phyloP scores from a whole-genome alignment of 176 grass and related monocot species.

The Triticum dicoccoides region DNA sequence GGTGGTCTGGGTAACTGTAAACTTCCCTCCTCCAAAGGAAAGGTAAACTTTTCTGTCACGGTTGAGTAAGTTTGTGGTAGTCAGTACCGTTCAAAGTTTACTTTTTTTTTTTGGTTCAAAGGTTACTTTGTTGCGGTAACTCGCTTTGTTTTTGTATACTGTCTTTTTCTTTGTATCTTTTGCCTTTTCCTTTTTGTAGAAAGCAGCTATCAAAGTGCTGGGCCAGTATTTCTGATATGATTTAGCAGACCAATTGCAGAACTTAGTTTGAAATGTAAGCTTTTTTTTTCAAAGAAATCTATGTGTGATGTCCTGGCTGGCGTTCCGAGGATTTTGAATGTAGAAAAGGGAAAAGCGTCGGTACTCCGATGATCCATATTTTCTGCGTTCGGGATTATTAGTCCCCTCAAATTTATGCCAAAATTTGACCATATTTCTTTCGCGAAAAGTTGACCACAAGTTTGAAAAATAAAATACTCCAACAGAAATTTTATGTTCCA shows the following conservation, averaged over 20 bases:
- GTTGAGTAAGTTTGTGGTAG: neutral
- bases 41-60: neutral
- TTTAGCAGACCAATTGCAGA: neutral
- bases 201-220: neutral
- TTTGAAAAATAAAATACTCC: too few species aligned
- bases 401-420: too few species aligned
- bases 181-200: neutral
- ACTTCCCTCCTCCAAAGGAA: neutral
- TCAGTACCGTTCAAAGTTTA: neutral
- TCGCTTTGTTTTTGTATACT: neutral
- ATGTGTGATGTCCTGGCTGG: neutral
- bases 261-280: neutral
- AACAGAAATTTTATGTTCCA: too few species aligned
- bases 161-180: neutral
- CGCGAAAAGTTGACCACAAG: too few species aligned
- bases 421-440: too few species aligned
- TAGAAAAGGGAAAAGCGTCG: neutral
- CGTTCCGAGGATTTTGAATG: neutral
- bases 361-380: too few species aligned
- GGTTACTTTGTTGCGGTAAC: neutral
- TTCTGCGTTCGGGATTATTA: too few species aligned
- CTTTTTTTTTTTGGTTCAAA: neutral
- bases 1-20: slow-evolving; percentile 3
- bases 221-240: neutral
- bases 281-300: neutral